Evolutionary conservation across 441 rosid genomes (phyloP), one percentile per base, ranked within the genome.

Genomic region (Adansonia gregorii): DNA sequence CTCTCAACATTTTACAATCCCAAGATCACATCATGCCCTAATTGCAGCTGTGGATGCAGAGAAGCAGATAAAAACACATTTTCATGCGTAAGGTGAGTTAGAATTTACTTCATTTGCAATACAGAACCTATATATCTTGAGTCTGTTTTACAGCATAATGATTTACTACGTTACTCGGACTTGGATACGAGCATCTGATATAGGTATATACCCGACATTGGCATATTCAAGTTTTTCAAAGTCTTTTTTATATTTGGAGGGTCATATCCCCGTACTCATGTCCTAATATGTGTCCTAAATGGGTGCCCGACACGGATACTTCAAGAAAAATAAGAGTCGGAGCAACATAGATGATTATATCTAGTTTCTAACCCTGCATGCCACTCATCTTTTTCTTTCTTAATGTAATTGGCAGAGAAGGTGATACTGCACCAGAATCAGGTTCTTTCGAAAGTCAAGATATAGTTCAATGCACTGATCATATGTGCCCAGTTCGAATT

Each of bases 21-120:
- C 12, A 68, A 48, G 59, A 17, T 91, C 84, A 88, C 90, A 69
- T 17, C 85, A 3, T 91, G 93, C 80, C 88, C 86, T n/a, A 67
- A n/a, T 15, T 89, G 92, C 83, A 88, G 93, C 84, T 91, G 93
- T 75, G 95, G 95, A 6, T 89, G 93, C 84, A 87, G 80, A 87
- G 87, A 80, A 48, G 80, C 87, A 3, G 78, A 73, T 22, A 70
- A 60, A 61, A 80, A 17, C 19, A 58, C 86, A 49, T n/a, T 46
- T 77, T 76, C 80, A 39, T 89, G 92, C 78, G 35, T 87, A 82
- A 81, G 91, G 93, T 89, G 10, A 15, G 70, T 70, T 68, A 39
- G 8, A 70, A 14, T 12, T 51, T 8, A 24, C 45, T 51, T 64
- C 20, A 43, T 48, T 15, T 35, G 49, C 9, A 17, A 52, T 51